Evolutionary conservation across 2,329 filamentous ascomycete genomes (phyloP), one percentile per base, ranked within the genome.

Genomic region (Lachnellula suecica): DNA sequence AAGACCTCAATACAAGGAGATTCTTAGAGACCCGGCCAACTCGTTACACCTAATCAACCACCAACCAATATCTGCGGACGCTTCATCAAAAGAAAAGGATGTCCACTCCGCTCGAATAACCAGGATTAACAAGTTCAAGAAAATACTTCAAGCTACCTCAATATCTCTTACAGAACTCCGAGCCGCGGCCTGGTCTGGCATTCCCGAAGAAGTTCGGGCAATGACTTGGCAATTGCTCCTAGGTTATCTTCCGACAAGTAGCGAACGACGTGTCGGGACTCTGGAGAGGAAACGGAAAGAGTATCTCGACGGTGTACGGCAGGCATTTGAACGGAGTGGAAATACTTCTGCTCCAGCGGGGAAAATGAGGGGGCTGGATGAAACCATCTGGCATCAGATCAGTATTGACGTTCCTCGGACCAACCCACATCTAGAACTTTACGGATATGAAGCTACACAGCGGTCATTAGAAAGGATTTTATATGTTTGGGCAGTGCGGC

Each of bases 341-440:
- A 69, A 63, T 9, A 70, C 65, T 56, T 63, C 69, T 27, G 58
- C 68, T 13, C 60, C 76, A 1, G 60, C 71, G 4, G 75, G 79
- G 13, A 78, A 79, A 58, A 69, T 75, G 7, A 73, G 82, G 56
- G 93, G 92, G 2, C 74, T 99, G 17, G 95, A 99, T 63, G 94
- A 99, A 74, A 88, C 91, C n/a, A 85, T 99, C 53, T 99, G 94
- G 94, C 94, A 99, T 74, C 94, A 99, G 68, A 97, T 99, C 72
- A 97, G 91, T 71, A 99, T 99, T 66, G 94, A 99, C 67, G 90
- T 97, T 20, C 94, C 94, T 2, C 84, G 94, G 46, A 99, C 94
- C 4, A 97, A 96, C 67, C 94, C 94, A 10, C 94, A 97, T 71
- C 87, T 99, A 49, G 89, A 95, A 62, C 79, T 99, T 0, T 99